Percentiles rank a stretch among this genome's conserved stretches.
Conservation (phyloP, 257 asterid species). For the Ballota nigra region DNA sequence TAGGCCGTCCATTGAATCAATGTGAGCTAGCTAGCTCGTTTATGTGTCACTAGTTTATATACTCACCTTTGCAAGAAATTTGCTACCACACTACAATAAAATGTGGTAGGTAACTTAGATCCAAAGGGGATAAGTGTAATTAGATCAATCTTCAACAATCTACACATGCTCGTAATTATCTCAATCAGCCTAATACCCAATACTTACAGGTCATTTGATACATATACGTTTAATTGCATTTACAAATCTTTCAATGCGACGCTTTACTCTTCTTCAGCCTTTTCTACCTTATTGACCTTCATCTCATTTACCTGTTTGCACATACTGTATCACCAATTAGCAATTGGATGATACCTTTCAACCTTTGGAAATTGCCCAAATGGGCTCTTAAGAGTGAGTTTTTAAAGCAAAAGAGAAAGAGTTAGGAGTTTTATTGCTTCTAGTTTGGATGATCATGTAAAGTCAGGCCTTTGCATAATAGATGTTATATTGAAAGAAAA, state of each 20-base stretch:
- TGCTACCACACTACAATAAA: background rate
- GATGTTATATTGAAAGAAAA: too few species aligned
- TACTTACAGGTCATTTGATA: too few species aligned
- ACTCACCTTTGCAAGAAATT: background rate
- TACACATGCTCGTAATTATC: background rate
- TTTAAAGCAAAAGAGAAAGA: background rate
- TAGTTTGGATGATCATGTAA: background rate
- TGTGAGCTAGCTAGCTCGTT: background rate
- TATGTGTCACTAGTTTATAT: background rate
- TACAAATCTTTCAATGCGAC: too few species aligned
- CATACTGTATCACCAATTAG: background rate
- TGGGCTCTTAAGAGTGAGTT: background rate
- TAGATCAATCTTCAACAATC: background rate
- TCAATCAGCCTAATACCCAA: background rate
- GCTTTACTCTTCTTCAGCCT: too few species aligned
- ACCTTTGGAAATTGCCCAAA: background rate
- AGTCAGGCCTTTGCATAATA: too few species aligned
- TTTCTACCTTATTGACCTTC: too few species aligned
- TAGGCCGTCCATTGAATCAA: background rate
- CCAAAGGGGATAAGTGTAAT: background rate
- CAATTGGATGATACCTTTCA: background rate
- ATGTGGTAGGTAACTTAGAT: background rate
- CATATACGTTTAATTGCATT: too few species aligned
- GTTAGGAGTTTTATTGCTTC: background rate
- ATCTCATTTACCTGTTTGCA: too few species aligned